Evolutionary conservation across 164 flowering plant species (phyloP).

Genomic region (Nymphaea thermarum): DNA sequence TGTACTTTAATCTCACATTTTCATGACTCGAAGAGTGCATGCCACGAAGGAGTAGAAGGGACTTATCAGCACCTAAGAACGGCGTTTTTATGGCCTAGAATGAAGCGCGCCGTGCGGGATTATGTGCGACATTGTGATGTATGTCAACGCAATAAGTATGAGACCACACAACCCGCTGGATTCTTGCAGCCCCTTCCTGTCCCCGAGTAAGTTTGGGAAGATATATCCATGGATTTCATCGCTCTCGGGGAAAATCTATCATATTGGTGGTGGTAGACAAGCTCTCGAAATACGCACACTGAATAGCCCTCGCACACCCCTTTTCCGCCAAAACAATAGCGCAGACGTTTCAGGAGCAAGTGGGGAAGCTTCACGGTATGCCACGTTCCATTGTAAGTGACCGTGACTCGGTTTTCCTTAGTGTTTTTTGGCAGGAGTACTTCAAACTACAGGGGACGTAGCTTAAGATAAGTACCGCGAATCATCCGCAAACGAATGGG

Average conservation of each 20-base stretch:
- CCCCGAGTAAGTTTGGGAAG: not conserved
- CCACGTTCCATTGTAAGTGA: no score
- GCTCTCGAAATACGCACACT: slow-evolving; percentile 1
- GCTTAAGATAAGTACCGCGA: no score
- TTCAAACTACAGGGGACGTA: no score
- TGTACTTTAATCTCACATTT: not conserved
- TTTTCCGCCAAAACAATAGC: no score
- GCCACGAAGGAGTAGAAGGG: not conserved
- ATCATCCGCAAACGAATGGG: no score
- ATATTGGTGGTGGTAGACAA: not conserved
- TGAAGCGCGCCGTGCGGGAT: not conserved
- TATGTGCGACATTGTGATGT: not conserved
- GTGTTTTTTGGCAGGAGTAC: no score
- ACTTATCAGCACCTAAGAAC: not conserved
- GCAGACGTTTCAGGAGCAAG: no score
- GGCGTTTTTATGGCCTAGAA: not conserved
- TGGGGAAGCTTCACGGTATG: no score
- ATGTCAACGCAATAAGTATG: not conserved
- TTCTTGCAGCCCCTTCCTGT: not conserved
- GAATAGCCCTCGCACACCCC: not conserved
- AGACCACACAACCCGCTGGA: not conserved
- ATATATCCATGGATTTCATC: slow-evolving; percentile 3
- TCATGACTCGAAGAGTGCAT: not conserved
- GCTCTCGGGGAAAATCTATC: not conserved
- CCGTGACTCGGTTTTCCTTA: no score